A percentile compares a stretch with the other conserved stretches of the same genome.
These are phyloP conservation scores for Trametes elegans DNA, from an alignment of 768 basidiomycete genomes.

Conservation along the genomic window DNA sequence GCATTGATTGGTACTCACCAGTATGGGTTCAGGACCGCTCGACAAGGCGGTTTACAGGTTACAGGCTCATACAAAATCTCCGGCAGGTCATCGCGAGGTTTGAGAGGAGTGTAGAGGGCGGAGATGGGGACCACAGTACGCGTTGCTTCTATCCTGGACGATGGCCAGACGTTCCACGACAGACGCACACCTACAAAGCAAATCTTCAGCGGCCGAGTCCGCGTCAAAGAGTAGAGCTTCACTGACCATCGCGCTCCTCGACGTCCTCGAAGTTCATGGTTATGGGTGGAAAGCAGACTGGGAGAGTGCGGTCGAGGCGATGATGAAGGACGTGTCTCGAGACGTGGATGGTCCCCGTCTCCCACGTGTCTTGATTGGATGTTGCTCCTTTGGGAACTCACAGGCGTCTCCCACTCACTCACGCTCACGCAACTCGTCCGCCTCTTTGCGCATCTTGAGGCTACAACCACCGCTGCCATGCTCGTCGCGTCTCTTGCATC, in stretches of 20 bases:
- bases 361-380: constrained; percentile 7
- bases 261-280: constrained; percentile 88
- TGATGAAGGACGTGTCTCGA: constrained; percentile 18
- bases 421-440: background rate
- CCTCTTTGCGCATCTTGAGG: background rate
- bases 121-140: constrained; percentile 97
- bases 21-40: constrained; percentile 96
- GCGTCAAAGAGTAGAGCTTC: background rate
- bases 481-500: background rate
- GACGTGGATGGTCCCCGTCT: background rate
- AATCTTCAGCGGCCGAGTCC: background rate
- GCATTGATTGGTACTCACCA: constrained; percentile 76
- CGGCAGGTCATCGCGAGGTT: constrained; percentile 89
- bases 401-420: background rate
- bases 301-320: background rate
- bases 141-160: constrained; percentile 96
- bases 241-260: constrained; percentile 91
- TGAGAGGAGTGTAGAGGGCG: constrained; percentile 95
- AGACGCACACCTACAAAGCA: constrained; percentile 72
- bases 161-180: constrained; percentile 99
- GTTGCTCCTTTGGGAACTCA: background rate
- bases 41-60: constrained; percentile 96
- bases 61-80: constrained; percentile 98
- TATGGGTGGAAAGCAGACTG: no score
- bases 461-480: background rate